Percentiles rank a stretch among this genome's conserved stretches.
phyloP scores from a whole-genome alignment of 495 filamentous ascomycete species.

The Evernia prunastri region DNA sequence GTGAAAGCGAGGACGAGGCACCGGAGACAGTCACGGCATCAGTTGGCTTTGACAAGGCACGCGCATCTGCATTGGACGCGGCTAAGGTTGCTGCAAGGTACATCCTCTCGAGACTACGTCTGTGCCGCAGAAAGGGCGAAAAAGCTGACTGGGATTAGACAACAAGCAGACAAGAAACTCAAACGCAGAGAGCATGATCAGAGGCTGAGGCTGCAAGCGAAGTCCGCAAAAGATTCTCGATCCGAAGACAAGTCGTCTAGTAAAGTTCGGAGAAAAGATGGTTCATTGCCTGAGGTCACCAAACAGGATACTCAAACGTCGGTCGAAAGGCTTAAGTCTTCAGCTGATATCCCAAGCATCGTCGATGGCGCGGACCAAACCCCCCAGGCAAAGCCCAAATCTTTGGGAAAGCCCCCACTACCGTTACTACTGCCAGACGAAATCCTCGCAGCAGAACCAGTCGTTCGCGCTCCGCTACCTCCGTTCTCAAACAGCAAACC shows the following conservation, averaged over 20 bases:
- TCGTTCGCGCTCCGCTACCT: slow-evolving; percentile 37
- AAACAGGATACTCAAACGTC: not conserved
- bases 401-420: slow-evolving; percentile 28
- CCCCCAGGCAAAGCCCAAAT: not conserved
- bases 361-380: slow-evolving; percentile 22
- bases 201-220: slow-evolving; percentile 43
- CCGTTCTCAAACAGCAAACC: slow-evolving; percentile 32
- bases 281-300: not conserved
- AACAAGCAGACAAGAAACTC: slow-evolving; percentile 35
- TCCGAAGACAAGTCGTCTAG: not conserved
- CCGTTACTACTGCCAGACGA: slow-evolving; percentile 49
- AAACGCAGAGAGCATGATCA: slow-evolving; percentile 47
- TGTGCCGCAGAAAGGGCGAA: slow-evolving; percentile 38
- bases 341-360: slow-evolving; percentile 32
- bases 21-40: slow-evolving; percentile 23
- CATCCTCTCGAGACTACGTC: slow-evolving; percentile 18
- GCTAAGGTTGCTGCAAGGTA: slow-evolving; percentile 16
- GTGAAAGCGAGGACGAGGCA: slow-evolving; percentile 32
- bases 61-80: slow-evolving; percentile 13
- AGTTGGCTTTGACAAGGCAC: slow-evolving; percentile 19
- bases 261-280: not conserved
- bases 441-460: slow-evolving; percentile 44
- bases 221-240: slow-evolving; percentile 33
- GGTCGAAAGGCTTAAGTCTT: not conserved
- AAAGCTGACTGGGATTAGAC: slow-evolving; percentile 40